Conservation (phyloP, 495 filamentous ascomycete species). For the Aspergillus conjunctus region DNA sequence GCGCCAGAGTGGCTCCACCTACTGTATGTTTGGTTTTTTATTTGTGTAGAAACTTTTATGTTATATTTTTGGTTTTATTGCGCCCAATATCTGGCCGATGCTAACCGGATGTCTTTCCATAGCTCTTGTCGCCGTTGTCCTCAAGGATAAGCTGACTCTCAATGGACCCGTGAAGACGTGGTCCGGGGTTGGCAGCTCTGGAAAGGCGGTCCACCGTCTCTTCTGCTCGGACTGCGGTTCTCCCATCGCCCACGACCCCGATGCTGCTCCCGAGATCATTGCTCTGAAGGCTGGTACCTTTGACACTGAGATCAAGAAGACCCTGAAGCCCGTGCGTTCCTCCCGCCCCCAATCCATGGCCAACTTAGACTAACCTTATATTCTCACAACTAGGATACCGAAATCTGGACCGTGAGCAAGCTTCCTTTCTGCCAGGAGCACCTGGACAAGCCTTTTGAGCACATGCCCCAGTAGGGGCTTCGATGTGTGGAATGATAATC, state of each 20-base stretch:
- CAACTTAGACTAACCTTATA: neutral
- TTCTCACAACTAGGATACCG: constrained; percentile 52
- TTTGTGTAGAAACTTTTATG: neutral
- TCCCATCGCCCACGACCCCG: constrained; percentile 69
- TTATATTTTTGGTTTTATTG: neutral
- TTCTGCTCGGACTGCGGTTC: constrained; percentile 72
- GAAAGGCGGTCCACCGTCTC: constrained; percentile 62
- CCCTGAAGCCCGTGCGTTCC: constrained; percentile 59
- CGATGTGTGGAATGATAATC: constrained; percentile 21
- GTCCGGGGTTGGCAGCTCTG: constrained; percentile 55
- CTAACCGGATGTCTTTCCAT: neutral
- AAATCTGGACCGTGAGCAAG: constrained; percentile 70
- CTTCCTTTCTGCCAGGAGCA: constrained; percentile 69
- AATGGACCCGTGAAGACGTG: constrained; percentile 65
- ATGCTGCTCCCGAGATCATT: constrained; percentile 67
- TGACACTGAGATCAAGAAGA: constrained; percentile 65
- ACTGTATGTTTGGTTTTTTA: constrained; percentile 48
- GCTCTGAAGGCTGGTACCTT: constrained; percentile 68
- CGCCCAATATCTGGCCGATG: neutral
- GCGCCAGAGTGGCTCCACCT: constrained; percentile 67
- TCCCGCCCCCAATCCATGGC: neutral
- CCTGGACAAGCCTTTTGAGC: constrained; percentile 59
- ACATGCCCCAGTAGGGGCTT: constrained; percentile 59
- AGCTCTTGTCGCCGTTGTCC: constrained; percentile 68
- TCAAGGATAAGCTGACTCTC: constrained; percentile 61